A percentile compares a stretch with the other conserved stretches of the same genome.
phyloP scores from a whole-genome alignment of 75 land plant genomes.

The Pinus taeda region DNA sequence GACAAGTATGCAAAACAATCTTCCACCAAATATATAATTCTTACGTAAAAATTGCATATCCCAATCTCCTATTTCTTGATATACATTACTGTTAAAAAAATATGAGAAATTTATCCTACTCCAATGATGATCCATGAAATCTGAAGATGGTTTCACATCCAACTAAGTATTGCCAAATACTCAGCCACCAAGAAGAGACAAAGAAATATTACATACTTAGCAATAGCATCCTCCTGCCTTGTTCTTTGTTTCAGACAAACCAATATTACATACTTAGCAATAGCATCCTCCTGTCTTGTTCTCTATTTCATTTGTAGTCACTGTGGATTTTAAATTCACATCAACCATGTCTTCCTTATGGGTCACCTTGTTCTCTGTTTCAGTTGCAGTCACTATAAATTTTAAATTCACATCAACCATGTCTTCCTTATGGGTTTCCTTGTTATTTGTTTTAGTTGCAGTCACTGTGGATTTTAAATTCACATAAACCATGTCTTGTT shows the following conservation, averaged over 20 bases:
- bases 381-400: too few species aligned
- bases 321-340: too few species aligned
- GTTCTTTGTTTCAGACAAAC: constrained; percentile 15
- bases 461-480: constrained; percentile 28
- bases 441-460: not conserved
- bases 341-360: too few species aligned
- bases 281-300: too few species aligned
- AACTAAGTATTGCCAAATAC: not conserved
- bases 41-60: not conserved
- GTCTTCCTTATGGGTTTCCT: too few species aligned
- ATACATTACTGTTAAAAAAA: constrained; percentile 3
- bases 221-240: constrained; percentile 50
- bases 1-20: not conserved
- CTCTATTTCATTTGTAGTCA: too few species aligned
- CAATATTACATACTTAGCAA: too few species aligned
- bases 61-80: not conserved
- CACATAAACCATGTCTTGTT: constrained; percentile 43
- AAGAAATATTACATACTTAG: constrained; percentile 12
- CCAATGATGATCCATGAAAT: not conserved
- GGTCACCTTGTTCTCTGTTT: too few species aligned
- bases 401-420: too few species aligned
- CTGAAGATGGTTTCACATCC: not conserved
- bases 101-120: not conserved
- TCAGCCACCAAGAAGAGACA: constrained; percentile 3
- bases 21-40: constrained; percentile 1